A percentile compares a stretch with the other conserved stretches of the same genome.
phyloP scores from a whole-genome alignment of 2,329 filamentous ascomycete genomes.

The Tolypocladium ovalisporum region DNA sequence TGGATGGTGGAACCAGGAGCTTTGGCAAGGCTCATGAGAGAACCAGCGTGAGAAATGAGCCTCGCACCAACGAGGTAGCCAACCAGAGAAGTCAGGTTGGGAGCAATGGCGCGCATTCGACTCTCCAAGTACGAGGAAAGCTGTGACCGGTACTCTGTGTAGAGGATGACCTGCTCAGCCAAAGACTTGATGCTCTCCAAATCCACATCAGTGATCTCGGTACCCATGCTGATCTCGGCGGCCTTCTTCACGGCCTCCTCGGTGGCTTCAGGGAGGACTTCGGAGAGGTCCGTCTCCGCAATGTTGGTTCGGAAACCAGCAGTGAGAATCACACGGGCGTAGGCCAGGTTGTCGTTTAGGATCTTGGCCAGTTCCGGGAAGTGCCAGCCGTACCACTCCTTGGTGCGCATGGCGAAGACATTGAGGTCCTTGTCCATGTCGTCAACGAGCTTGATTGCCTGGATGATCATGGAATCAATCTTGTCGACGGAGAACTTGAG shows the following conservation, averaged over 20 bases:
- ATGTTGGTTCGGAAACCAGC: constrained; percentile 85
- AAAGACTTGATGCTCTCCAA: constrained; percentile 84
- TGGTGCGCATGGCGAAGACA: constrained; percentile 96
- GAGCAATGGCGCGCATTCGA: constrained; percentile 94
- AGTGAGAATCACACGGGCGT: constrained; percentile 75
- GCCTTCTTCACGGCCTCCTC: constrained; percentile 85
- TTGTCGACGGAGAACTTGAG: constrained; percentile 98
- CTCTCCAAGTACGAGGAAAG: constrained; percentile 81
- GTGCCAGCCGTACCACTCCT: constrained; percentile 99
- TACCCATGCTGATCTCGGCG: constrained; percentile 96
- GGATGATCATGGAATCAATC: constrained; percentile 98
- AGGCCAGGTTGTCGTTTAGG: constrained; percentile 92
- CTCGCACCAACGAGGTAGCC: constrained; percentile 90
- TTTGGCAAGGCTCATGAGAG: constrained; percentile 90
- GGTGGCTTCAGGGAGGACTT: constrained; percentile 91
- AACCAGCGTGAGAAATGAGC: constrained; percentile 89
- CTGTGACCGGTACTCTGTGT: constrained; percentile 81
- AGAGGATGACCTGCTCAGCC: constrained; percentile 85
- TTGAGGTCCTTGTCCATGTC: constrained; percentile 98
- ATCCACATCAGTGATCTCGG: constrained; percentile 88
- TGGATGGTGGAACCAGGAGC: constrained; percentile 91
- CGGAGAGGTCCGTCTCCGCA: constrained; percentile 65
- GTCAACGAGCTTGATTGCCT: constrained; percentile 87
- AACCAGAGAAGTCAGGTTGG: constrained; percentile 86
- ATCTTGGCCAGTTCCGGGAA: constrained; percentile 98